Evolutionary conservation across 2,329 filamentous ascomycete genomes (phyloP), one percentile per base, ranked within the genome.

Genomic region (Beauveria australis): DNA sequence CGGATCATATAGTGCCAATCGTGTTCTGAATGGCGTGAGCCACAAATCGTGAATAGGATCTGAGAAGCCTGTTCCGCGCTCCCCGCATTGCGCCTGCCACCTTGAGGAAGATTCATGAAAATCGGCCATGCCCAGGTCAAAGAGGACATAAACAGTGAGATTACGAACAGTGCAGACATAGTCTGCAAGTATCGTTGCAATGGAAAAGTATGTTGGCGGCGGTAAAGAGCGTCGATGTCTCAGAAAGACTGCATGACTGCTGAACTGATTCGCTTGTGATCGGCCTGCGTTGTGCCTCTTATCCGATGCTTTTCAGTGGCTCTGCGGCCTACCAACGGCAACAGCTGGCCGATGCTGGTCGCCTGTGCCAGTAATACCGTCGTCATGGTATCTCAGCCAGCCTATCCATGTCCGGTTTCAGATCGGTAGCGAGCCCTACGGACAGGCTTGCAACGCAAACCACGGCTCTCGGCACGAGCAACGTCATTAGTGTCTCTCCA

Each of bases 391-490:
- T 24, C 33, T 18, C 24, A 22, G 40, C 14, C 43, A 37, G 33
- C 22, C 22, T 24, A 10, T 41, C 18, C 14, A 5, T 33, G 19
- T 9, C 43, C 30, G 14, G 55, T 59, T 44, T 52, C 37, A 44
- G 8, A 44, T 43, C 40, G 14, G 44, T 49, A 16, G 24, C 46
- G 24, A 59, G 48, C 56, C 56, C 48, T 59, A 52, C 48, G n/a
- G 4, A 14, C 19, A 37, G 18, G 19, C n/a, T 19, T 53, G 48
- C 48, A 33, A 30, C 22, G 47, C 47, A 52, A 44, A 6, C 44
- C n/a, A 51, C 56, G 56, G 56, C 40, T 59, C 52, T 44, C 56
- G 56, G 56, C 56, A 59, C 56, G 40, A 43, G 37, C 37, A 47
- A 46, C 48, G 56, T 59, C 47, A 58, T 53, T 26, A 28, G 56